phyloP scores from a whole-genome alignment of 345 rosid species.

The Hibiscus trionum region DNA sequence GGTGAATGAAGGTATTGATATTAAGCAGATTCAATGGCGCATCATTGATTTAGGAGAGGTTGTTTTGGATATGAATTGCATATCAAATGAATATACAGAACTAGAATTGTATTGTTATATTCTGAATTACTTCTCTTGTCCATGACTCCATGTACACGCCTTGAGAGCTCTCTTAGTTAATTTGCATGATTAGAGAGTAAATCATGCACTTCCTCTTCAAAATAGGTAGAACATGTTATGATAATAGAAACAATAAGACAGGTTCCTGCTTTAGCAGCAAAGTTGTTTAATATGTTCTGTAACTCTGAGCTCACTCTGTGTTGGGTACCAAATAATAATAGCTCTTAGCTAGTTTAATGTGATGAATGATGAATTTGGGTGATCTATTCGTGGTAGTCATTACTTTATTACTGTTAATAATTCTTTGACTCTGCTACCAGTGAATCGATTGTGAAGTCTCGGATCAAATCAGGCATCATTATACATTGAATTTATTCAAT shows the following conservation, averaged over 20 bases:
- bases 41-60: conserved; percentile 39
- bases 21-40: conserved; percentile 80
- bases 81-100: not conserved
- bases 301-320: not conserved
- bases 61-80: not conserved
- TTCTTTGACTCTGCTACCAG: not conserved
- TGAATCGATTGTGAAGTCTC: not conserved
- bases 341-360: not conserved
- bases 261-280: not conserved
- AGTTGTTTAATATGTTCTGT: not conserved
- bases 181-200: not conserved
- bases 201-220: not conserved
- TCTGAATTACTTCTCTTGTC: not conserved
- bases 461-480: no score
- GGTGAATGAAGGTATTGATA: conserved; percentile 84
- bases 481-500: no score
- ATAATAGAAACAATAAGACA: not conserved
- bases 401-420: conserved; percentile 13
- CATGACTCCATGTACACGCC: not conserved
- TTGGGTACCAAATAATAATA: not conserved
- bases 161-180: not conserved
- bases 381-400: not conserved
- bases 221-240: not conserved
- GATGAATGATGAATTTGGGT: not conserved
- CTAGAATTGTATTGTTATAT: not conserved